phyloP scores from a whole-genome alignment of 108 stramenopile genomes.

The Fistulifera pelliculosa region DNA sequence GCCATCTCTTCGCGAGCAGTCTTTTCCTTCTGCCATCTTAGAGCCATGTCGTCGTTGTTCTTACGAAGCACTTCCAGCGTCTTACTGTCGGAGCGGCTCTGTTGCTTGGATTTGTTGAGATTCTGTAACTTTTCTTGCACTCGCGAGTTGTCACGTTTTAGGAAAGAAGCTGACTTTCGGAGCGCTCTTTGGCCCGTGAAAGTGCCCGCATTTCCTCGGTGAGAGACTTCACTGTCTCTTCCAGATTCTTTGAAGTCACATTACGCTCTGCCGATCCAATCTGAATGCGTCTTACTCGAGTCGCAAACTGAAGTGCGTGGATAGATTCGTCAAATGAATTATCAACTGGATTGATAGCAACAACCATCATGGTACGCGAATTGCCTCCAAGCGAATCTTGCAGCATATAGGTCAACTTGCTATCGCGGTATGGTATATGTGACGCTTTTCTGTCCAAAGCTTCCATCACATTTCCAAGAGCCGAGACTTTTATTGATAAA shows the following conservation, averaged over 20 bases:
- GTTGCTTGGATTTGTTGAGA: slow-evolving; percentile 37
- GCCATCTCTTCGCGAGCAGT: slow-evolving; percentile 53
- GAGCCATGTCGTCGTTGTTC: slow-evolving; percentile 72
- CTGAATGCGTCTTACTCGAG: slow-evolving; percentile 84
- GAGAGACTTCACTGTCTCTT: slow-evolving; percentile 84
- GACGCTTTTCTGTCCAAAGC: slow-evolving; percentile 83
- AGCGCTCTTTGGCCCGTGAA: slow-evolving; percentile 68
- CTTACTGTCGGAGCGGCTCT: slow-evolving; percentile 57
- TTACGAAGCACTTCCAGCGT: slow-evolving; percentile 68
- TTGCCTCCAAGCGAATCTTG: slow-evolving; percentile 96
- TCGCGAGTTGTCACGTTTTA: slow-evolving; percentile 72
- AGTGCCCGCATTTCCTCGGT: slow-evolving; percentile 68
- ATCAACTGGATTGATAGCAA: slow-evolving; percentile 85
- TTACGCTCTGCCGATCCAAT: slow-evolving; percentile 83
- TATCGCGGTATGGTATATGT: slow-evolving; percentile 92
- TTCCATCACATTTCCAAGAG: slow-evolving; percentile 97
- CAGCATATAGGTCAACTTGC: slow-evolving; percentile 90
- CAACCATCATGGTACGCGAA: slow-evolving; percentile 93
- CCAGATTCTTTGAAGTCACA: slow-evolving; percentile 79
- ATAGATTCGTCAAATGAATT: slow-evolving; percentile 90
- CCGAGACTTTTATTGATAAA: slow-evolving; percentile 98
- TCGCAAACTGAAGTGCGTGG: slow-evolving; percentile 97
- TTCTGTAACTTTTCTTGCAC: slow-evolving; percentile 68
- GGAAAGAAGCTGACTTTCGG: slow-evolving; percentile 61
- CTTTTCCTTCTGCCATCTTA: slow-evolving; percentile 86